phyloP scores from a whole-genome alignment of 768 basidiomycete genomes.

The Sporobolomyces phaffii region DNA sequence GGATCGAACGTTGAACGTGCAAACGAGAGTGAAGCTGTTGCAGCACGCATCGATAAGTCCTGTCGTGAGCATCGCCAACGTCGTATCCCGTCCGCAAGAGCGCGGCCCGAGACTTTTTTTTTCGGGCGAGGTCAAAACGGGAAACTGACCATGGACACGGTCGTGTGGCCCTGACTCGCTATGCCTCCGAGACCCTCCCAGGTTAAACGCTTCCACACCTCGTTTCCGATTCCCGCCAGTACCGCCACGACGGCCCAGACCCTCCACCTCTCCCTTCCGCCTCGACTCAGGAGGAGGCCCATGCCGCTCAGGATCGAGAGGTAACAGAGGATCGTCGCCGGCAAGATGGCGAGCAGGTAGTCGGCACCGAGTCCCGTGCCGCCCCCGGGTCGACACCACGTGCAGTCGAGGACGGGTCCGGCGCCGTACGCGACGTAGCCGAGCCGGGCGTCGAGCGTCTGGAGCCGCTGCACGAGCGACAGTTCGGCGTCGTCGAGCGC shows the following conservation, averaged over 20 bases:
- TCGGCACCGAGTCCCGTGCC: constrained; percentile 6
- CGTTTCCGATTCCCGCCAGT: not conserved
- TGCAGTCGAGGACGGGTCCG: constrained; percentile 2
- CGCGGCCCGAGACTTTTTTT: not conserved
- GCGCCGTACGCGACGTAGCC: constrained; percentile 26
- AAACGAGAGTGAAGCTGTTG: not conserved
- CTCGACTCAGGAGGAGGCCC: constrained; percentile 8
- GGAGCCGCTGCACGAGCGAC: constrained; percentile 12
- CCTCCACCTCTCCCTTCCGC: constrained; percentile 1
- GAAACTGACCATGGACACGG: constrained; percentile 5
- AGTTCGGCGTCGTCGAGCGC: constrained; percentile 1
- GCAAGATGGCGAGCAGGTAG: constrained; percentile 21
- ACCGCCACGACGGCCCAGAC: not conserved
- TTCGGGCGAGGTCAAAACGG: not conserved
- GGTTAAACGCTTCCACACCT: constrained; percentile 3
- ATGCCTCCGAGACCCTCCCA: constrained; percentile 1
- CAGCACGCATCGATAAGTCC: too few species aligned
- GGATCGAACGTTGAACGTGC: not conserved
- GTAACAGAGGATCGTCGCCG: constrained; percentile 3
- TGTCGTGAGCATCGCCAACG: too few species aligned
- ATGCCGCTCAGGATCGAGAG: not conserved
- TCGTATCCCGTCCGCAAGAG: too few species aligned
- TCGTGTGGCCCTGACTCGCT: not conserved
- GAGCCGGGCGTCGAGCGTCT: constrained; percentile 35
- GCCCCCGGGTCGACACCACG: constrained; percentile 20